These are phyloP conservation scores for Quercus robur DNA, from an alignment of 306 rosid genomes.

Conservation along the genomic window DNA sequence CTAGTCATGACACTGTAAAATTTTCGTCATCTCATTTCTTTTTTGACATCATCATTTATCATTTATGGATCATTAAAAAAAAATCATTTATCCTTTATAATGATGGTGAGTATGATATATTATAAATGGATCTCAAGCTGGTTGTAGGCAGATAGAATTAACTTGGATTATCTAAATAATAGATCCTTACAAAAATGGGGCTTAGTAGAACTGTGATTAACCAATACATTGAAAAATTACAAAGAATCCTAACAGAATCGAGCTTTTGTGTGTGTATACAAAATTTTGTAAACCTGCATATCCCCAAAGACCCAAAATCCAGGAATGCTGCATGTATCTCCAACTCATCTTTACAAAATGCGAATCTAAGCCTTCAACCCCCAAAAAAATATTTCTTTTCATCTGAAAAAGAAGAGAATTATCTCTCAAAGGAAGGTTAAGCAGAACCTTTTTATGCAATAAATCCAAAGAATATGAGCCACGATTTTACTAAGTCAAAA, in stretches of 20 bases:
- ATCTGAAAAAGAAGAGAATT: not conserved
- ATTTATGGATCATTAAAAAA: no score
- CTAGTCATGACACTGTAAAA: not conserved
- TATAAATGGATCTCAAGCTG: not conserved
- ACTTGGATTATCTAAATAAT: not conserved
- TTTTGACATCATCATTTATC: no score
- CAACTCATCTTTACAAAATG: conserved; percentile 66
- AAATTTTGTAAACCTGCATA: not conserved
- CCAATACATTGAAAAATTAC: conserved; percentile 35
- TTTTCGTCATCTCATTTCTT: no score
- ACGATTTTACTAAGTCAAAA: conserved; percentile 40
- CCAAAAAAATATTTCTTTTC: conserved; percentile 10
- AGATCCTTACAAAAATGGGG: conserved; percentile 38
- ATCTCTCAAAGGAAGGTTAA: conserved; percentile 23
- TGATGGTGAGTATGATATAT: not conserved
- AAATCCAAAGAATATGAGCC: conserved; percentile 45
- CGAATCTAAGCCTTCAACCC: conserved; percentile 24
- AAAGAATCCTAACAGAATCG: conserved; percentile 34
- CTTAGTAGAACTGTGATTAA: conserved; percentile 19
- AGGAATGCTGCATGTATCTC: conserved; percentile 38
- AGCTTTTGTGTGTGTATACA: conserved; percentile 24
- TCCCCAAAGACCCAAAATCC: conserved; percentile 29
- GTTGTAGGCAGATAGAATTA: not conserved
- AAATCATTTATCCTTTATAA: not conserved
- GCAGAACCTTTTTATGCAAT: conserved; percentile 29